These are phyloP conservation scores for Geotrichum fermentans DNA, from an alignment of 1,139 yeast species.

Conservation along the genomic window DNA sequence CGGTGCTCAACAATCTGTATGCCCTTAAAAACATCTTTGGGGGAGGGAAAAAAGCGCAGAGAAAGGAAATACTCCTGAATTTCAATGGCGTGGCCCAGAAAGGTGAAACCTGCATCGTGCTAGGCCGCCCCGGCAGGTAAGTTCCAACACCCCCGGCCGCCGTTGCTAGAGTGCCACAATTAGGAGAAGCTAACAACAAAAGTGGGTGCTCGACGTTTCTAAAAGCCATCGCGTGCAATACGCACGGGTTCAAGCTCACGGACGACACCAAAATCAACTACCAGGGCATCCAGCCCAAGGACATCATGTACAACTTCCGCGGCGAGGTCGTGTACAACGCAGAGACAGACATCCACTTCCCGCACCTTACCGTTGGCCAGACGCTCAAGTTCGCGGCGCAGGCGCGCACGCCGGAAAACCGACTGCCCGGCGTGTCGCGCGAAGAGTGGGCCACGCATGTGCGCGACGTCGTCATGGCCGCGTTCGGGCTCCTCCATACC, in stretches of 20 bases:
- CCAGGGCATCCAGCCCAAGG: conserved; percentile 38
- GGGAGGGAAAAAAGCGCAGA: conserved; percentile 30
- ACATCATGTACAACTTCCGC: conserved; percentile 49
- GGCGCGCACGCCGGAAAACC: conserved; percentile 61
- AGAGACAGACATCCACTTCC: conserved; percentile 67
- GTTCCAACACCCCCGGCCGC: not conserved
- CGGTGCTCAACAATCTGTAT: conserved; percentile 47
- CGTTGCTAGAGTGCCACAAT: not conserved
- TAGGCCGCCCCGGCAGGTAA: conserved; percentile 65
- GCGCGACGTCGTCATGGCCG: conserved; percentile 67
- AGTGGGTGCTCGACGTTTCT: conserved; percentile 72
- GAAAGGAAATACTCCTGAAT: conserved; percentile 56
- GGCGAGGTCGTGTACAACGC: conserved; percentile 73
- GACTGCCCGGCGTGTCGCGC: conserved; percentile 58
- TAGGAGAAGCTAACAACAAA: conserved; percentile 36
- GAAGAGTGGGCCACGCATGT: conserved; percentile 57
- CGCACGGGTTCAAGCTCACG: conserved; percentile 64
- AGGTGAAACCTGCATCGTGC: conserved; percentile 70
- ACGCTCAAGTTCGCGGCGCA: conserved; percentile 62
- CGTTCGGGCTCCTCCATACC: conserved; percentile 64
- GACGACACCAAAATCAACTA: conserved; percentile 43
- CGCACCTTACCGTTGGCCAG: conserved; percentile 66
- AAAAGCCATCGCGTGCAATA: conserved; percentile 63
- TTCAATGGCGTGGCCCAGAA: conserved; percentile 66
- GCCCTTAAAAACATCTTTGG: conserved; percentile 23